Conservation (phyloP, 345 rosid genomes). For the Nasturtium officinale region DNA sequence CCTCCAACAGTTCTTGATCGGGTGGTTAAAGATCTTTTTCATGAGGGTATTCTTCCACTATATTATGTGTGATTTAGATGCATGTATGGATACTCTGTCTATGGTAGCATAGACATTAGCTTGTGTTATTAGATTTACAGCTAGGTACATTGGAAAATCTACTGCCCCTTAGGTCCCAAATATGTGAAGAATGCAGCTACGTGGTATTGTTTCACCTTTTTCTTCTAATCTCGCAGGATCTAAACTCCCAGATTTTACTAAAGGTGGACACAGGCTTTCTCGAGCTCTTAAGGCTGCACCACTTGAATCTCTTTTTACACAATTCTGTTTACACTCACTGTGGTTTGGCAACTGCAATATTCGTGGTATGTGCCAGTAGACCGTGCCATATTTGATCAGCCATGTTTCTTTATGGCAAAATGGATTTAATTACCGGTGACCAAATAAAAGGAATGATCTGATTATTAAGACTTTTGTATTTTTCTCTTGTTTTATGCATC, state of each 20-base stretch:
- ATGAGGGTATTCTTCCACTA: slow-evolving; percentile 57
- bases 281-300: slow-evolving; percentile 90
- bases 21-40: slow-evolving; percentile 90
- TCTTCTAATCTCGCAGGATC: slow-evolving; percentile 53
- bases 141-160: background rate
- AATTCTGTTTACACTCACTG: slow-evolving; percentile 78
- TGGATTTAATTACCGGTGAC: background rate
- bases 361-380: slow-evolving; percentile 62
- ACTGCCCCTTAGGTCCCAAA: background rate
- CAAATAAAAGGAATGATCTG: background rate
- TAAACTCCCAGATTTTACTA: slow-evolving; percentile 51
- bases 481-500: slow-evolving; percentile 31
- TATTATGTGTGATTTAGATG: slow-evolving; percentile 21
- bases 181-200: slow-evolving; percentile 6
- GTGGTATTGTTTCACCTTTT: slow-evolving; percentile 27
- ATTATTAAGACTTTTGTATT: background rate
- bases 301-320: slow-evolving; percentile 74
- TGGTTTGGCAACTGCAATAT: slow-evolving; percentile 96
- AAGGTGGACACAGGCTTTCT: slow-evolving; percentile 69
- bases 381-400: slow-evolving; percentile 13
- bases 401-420: slow-evolving; percentile 18
- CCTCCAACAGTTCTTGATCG: slow-evolving; percentile 88
- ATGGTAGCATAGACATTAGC: slow-evolving; percentile 13
- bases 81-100: slow-evolving; percentile 19
- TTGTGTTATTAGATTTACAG: slow-evolving; percentile 4